Conservation (phyloP, 495 filamentous ascomycete genomes). For the Hypoxylon lienhwacheense region DNA sequence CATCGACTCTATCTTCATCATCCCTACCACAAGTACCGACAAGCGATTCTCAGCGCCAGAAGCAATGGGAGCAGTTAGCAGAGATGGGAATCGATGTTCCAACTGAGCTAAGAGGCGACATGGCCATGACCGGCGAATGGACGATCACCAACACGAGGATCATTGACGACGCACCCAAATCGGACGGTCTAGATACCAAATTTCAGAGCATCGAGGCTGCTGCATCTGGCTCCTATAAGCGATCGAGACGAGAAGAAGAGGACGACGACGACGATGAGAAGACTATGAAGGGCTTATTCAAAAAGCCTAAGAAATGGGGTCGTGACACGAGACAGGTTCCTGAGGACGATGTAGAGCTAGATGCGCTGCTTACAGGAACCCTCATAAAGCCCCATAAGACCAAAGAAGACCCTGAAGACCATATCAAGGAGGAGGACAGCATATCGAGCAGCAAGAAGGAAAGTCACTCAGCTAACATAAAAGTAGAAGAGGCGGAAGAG, state of each 20-base stretch:
- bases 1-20: conserved; percentile 20
- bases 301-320: conserved; percentile 72
- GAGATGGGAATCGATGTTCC: conserved; percentile 87
- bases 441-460: conserved; percentile 47
- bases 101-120: conserved; percentile 71
- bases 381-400: conserved; percentile 36
- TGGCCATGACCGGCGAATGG: conserved; percentile 94
- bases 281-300: conserved; percentile 57
- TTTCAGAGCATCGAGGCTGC: conserved; percentile 48
- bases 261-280: conserved; percentile 58
- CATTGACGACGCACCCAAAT: conserved; percentile 28
- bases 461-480: conserved; percentile 27
- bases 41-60: conserved; percentile 72
- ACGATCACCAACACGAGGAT: conserved; percentile 64
- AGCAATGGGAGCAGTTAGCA: conserved; percentile 81
- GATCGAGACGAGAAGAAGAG: conserved; percentile 65
- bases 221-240: conserved; percentile 65
- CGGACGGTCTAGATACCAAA: conserved; percentile 31
- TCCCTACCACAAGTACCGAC: conserved; percentile 33
- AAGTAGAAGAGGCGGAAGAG: conserved; percentile 41
- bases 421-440: conserved; percentile 36
- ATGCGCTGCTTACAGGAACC: conserved; percentile 64
- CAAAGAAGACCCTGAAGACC: conserved; percentile 21
- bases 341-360: conserved; percentile 66
- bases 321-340: conserved; percentile 68